Evolutionary conservation across 2,329 filamentous ascomycete genomes (phyloP).

Genomic region (Aureobasidium subglaciale): DNA sequence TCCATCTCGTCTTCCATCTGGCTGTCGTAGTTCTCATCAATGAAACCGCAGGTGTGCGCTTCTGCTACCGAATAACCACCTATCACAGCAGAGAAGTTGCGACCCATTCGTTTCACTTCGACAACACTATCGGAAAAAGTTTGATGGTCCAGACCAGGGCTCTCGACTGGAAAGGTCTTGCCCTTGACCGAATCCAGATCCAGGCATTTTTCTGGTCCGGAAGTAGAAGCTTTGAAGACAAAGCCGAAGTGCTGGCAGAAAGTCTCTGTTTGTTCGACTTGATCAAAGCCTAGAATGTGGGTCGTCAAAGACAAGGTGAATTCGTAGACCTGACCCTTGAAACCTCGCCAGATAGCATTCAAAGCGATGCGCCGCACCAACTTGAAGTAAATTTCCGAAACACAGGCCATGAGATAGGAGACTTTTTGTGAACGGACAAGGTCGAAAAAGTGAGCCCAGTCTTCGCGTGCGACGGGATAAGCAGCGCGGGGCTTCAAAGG

Average conservation of each 20-base stretch:
- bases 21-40: constrained; percentile 35
- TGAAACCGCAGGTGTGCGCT: constrained; percentile 43
- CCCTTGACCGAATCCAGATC: constrained; percentile 44
- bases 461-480: constrained; percentile 50
- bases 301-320: constrained; percentile 50
- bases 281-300: constrained; percentile 49
- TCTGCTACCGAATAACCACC: constrained; percentile 48
- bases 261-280: constrained; percentile 44
- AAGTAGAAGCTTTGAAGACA: constrained; percentile 36
- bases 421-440: constrained; percentile 48
- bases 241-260: constrained; percentile 51
- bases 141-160: constrained; percentile 37
- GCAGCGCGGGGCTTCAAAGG: constrained; percentile 42
- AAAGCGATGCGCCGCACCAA: constrained; percentile 50
- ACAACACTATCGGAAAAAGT: constrained; percentile 48
- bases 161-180: constrained; percentile 24
- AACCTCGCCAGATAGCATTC: constrained; percentile 48
- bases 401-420: constrained; percentile 58
- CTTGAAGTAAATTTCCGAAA: constrained; percentile 57
- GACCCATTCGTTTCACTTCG: constrained; percentile 50
- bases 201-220: constrained; percentile 34
- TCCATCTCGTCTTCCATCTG: constrained; percentile 22
- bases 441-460: constrained; percentile 53
- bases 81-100: constrained; percentile 51
- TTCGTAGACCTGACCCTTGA: constrained; percentile 42